phyloP scores from a whole-genome alignment of 164 flowering plant genomes.

The Paratinospora sagittata region DNA sequence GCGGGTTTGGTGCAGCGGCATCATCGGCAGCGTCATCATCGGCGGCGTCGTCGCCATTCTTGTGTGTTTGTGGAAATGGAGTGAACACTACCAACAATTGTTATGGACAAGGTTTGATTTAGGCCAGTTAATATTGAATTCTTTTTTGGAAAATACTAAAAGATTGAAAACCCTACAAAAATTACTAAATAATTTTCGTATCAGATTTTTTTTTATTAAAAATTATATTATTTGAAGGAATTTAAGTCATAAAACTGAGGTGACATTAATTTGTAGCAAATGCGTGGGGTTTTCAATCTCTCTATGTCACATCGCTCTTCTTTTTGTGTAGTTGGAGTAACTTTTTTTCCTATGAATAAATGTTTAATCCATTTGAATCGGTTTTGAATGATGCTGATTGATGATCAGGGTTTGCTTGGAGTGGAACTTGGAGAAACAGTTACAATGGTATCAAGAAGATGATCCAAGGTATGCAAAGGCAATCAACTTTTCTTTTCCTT shows the following conservation, averaged over 20 bases:
- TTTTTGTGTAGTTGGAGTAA: neutral
- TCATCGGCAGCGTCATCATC: too few relatives aligned
- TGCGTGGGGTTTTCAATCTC: too few relatives aligned
- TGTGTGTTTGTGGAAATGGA: conserved; percentile 49
- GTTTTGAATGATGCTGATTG: neutral
- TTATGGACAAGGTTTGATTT: conserved; percentile 46
- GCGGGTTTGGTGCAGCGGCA: conserved; percentile 42
- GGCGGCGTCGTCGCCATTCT: too few relatives aligned
- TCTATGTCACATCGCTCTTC: too few relatives aligned
- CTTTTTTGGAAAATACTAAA: neutral
- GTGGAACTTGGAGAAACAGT: conserved; percentile 30
- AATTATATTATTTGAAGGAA: too few relatives aligned
- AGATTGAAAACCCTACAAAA: too few relatives aligned
- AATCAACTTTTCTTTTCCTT: neutral
- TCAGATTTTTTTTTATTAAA: too few relatives aligned
- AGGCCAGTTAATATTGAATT: neutral
- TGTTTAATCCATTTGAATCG: too few relatives aligned
- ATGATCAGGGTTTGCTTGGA: conserved; percentile 46
- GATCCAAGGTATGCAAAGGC: conserved; percentile 19
- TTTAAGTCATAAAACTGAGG: too few relatives aligned
- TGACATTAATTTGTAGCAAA: too few relatives aligned
- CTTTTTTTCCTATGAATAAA: too few relatives aligned
- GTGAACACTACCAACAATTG: conserved; percentile 46
- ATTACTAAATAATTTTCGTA: too few relatives aligned
- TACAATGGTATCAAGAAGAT: conserved; percentile 10